A percentile compares a stretch with the other conserved stretches of the same genome.
phyloP scores from a whole-genome alignment of 176 grass and related monocot genomes.

The Oryza glaberrima region DNA sequence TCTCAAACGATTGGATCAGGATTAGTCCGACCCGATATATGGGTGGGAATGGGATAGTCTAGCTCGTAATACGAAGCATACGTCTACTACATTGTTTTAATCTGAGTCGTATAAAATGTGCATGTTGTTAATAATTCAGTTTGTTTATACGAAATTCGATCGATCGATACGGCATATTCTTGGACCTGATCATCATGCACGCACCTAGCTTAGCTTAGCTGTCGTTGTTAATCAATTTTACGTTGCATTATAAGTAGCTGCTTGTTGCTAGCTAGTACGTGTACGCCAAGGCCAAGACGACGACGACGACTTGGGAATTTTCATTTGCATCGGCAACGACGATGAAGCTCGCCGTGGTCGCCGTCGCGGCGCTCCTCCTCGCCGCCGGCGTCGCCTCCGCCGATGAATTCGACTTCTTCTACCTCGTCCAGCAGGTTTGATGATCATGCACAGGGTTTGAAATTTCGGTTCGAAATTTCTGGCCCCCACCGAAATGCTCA shows the following conservation, averaged over 20 bases:
- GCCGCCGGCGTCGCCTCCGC: constrained; percentile 44
- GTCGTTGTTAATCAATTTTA: not conserved
- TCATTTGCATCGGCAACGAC: not conserved
- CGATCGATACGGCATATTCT: not conserved
- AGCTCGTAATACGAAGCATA: no score
- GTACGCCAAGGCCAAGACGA: not conserved
- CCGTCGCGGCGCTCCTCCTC: constrained; percentile 37
- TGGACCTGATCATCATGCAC: not conserved
- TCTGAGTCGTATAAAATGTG: not conserved
- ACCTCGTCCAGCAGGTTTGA: constrained; percentile 84
- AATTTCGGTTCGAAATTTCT: no score
- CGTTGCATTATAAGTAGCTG: constrained; percentile 11
- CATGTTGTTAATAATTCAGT: not conserved
- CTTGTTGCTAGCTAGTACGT: not conserved
- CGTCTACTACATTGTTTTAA: not conserved
- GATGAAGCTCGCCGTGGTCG: constrained; percentile 51
- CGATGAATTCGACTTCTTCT: constrained; percentile 89
- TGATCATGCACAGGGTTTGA: not conserved
- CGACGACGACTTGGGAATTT: not conserved
- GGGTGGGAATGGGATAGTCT: not conserved
- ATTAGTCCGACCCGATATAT: not conserved
- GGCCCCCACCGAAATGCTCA: no score
- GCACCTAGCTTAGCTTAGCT: not conserved
- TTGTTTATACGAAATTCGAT: not conserved
- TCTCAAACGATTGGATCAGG: not conserved